Evolutionary conservation across 345 rosid species (phyloP), one percentile per base, ranked within the genome.

Genomic region (Excoecaria cochinchinensis): DNA sequence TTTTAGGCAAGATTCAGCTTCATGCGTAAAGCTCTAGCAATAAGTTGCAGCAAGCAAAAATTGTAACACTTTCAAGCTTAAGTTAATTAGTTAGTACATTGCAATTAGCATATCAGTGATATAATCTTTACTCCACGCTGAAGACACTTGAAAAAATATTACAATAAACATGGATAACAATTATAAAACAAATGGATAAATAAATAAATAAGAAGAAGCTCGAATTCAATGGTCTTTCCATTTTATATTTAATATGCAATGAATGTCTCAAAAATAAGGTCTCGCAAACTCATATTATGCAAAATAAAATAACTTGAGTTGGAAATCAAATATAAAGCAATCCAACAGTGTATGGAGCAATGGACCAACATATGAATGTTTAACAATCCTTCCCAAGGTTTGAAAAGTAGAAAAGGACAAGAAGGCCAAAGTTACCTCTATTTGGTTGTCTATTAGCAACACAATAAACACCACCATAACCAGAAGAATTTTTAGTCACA

Each of bases 361-460:
- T n/a, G 6, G 62, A 21, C 22, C 62, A n/a, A 58, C 21, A 25
- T 25, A 58, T 21, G 36, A 58, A 58, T 13, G 21, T 10, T 39
- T 65, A 17, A 39, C 8, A 17, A 42, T n/a, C 25, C 58, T 19
- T 51, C 12, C 9, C 5, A 64, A 14, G 39, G 38, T 44, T 15
- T 55, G 6, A 73, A 78, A 61, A 21, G 53, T 21, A 1, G 14
- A 24, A 22, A 48, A n/a, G 40, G 47, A 53, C 14, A 51, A 11
- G 22, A 14, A 59, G 16, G 42, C 51, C 6, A 19, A 61, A 40
- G 16, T 72, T 83, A 85, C 95, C 92, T 85, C 92, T 84, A 85
- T 69, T 84, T 78, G 88, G 31, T 76, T 86, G 92, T 84, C 90
- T 87, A 84, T 79, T 82, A 63, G 84, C 65, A 81, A 86, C 86